phyloP scores from a whole-genome alignment of 768 basidiomycete genomes.

The Sarcomyxa edulis region DNA sequence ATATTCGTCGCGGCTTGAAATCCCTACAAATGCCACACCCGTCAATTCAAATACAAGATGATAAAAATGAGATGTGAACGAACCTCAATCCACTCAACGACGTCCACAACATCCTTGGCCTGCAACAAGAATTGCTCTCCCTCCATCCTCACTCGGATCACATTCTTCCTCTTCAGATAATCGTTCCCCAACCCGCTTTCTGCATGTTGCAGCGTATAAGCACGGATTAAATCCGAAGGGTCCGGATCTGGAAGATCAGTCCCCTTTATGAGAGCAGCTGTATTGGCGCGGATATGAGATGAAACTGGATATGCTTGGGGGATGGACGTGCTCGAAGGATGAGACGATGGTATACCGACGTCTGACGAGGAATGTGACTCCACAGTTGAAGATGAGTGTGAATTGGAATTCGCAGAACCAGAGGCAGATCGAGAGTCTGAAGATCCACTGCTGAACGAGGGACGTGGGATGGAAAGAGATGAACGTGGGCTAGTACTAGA shows the following conservation, averaged over 20 bases:
- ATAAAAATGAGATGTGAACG: slow-evolving; percentile 13
- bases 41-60: neutral
- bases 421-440: no score
- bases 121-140: slow-evolving; percentile 97
- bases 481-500: no score
- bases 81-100: slow-evolving; percentile 97
- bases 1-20: slow-evolving; percentile 92
- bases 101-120: slow-evolving; percentile 73
- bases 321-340: neutral
- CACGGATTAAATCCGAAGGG: slow-evolving; percentile 49
- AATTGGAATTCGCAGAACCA: neutral
- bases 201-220: slow-evolving; percentile 82
- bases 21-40: slow-evolving; percentile 37
- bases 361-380: no score
- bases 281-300: neutral
- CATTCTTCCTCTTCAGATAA: slow-evolving; percentile 89
- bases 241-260: slow-evolving; percentile 35
- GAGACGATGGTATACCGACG: no score
- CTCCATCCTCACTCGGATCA: slow-evolving; percentile 86
- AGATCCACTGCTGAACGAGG: no score
- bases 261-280: neutral
- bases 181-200: slow-evolving; percentile 95
- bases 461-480: no score
- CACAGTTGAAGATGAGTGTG: no score
- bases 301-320: neutral